Base-by-base conservation (phyloP, 2,329 filamentous ascomycete species). In the Fusarium solani-melongenae region DNA sequence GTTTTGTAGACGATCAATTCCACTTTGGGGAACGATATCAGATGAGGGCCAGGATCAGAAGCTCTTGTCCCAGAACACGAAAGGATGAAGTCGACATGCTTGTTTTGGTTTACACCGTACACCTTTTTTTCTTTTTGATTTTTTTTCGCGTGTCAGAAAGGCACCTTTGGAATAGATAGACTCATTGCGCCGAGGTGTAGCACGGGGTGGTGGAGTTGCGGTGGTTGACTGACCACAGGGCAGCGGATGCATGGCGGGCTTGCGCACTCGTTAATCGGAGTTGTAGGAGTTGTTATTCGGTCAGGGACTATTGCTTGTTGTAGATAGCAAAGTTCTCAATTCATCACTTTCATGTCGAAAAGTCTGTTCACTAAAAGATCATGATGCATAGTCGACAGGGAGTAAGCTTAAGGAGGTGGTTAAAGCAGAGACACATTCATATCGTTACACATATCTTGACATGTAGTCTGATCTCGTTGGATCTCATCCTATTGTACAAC, bases 231-330 rank as follows among this genome's bases (percentile, higher is more conserved):
- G 53, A 59, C 70, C 53, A 62, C 44, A 44, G 38, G 55, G 33
- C 51, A 62, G 64, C 63, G 53, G 69, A 74, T 78, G 73, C 73
- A 78, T 75, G 67, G 72, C 76, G 72, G 75, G 75, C 68, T 76
- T 75, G 74, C 72, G 72, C 76, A 76, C 73, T 78, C 70, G 74
- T 78, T 76, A 70, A 57, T 67, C 65, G 76, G 76, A 78, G 76
- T 78, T 78, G 67, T 65, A 74, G 76, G 76, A 77, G 76, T 78
- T 78, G 72, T 67, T 61, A 73, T 67, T 62, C 66, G 67, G 64
- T 44, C 55, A 57, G 65, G 65, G 60, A 65, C 75, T 74, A 27
- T 63, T 69, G 63, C 73, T 74, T 49, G 63, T 62, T 55, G 66
- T 69, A 70, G 57, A 69, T 73, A 69, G 68, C 70, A 76, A 69